These are phyloP conservation scores for Aspergillus sojae DNA, from an alignment of 2,329 filamentous ascomycete species.

Conservation along the genomic window DNA sequence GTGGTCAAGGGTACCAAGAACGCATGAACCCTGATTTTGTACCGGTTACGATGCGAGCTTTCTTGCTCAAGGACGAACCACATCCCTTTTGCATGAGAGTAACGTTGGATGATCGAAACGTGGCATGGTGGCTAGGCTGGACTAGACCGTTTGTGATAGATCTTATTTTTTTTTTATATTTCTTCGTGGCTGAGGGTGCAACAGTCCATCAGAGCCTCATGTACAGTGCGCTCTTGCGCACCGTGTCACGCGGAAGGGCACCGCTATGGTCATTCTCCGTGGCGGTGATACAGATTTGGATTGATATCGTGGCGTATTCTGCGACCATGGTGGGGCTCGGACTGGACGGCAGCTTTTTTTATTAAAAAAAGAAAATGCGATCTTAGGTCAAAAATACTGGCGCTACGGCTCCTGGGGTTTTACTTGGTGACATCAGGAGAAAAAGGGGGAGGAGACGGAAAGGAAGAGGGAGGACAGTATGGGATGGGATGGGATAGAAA, in stretches of 20 bases:
- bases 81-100: background rate
- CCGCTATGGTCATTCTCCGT: background rate
- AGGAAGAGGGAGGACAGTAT: no score
- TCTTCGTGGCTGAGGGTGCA: background rate
- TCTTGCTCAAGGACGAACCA: background rate
- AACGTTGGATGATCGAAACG: constrained; percentile 1
- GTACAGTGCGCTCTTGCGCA: background rate
- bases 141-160: constrained; percentile 1
- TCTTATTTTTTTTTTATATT: background rate
- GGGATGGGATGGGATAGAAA: background rate
- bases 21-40: constrained; percentile 40
- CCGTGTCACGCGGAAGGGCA: background rate
- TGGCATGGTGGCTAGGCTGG: constrained; percentile 1
- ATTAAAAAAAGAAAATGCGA: background rate
- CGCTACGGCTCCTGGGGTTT: background rate
- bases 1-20: constrained; percentile 87
- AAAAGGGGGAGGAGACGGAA: background rate
- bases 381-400: constrained; percentile 3
- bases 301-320: background rate
- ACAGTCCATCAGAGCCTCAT: background rate
- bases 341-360: constrained; percentile 3
- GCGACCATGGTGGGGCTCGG: background rate
- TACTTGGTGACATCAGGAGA: background rate
- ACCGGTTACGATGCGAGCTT: background rate
- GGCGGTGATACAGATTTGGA: background rate